phyloP scores from a whole-genome alignment of 2,329 filamentous ascomycete species.

The Cercospora beticola region DNA sequence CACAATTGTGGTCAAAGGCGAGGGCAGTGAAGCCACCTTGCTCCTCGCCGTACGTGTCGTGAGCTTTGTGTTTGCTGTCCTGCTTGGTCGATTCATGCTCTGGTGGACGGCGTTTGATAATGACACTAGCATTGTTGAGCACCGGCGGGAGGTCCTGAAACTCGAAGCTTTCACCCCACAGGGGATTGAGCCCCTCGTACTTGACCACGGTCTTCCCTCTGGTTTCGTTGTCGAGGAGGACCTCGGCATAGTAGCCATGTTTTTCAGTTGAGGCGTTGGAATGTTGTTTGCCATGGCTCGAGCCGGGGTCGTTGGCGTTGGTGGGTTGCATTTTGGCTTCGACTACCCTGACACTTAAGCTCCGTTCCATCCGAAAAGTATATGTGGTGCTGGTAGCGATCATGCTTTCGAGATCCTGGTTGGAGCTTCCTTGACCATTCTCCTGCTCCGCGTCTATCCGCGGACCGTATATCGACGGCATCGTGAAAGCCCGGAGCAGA shows the following conservation, averaged over 20 bases:
- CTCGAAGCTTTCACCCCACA: conserved; percentile 80
- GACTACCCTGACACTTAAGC: conserved; percentile 59
- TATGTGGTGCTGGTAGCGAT: conserved; percentile 48
- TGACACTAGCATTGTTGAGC: conserved; percentile 66
- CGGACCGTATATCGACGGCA: conserved; percentile 81
- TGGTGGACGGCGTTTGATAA: conserved; percentile 63
- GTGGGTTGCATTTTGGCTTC: conserved; percentile 57
- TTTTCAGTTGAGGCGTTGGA: conserved; percentile 28
- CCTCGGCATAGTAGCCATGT: conserved; percentile 76
- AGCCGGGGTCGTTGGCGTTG: conserved; percentile 29
- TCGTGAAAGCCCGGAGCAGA: conserved; percentile 82
- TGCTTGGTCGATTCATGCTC: conserved; percentile 35
- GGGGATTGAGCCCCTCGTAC: conserved; percentile 68
- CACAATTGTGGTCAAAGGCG: conserved; percentile 55
- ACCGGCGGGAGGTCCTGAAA: conserved; percentile 71
- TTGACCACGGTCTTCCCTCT: conserved; percentile 73
- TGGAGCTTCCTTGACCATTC: conserved; percentile 16
- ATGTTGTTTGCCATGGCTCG: conserved; percentile 14
- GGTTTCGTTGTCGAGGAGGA: conserved; percentile 76
- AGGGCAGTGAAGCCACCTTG: conserved; percentile 48
- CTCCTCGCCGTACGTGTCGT: conserved; percentile 42
- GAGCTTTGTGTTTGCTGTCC: conserved; percentile 39
- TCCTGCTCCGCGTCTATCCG: conserved; percentile 33
- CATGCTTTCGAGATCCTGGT: conserved; percentile 28
- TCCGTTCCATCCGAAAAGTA: conserved; percentile 67